phyloP scores from a whole-genome alignment of 192 early-diverging fungal species.

The Endogone sp. region DNA sequence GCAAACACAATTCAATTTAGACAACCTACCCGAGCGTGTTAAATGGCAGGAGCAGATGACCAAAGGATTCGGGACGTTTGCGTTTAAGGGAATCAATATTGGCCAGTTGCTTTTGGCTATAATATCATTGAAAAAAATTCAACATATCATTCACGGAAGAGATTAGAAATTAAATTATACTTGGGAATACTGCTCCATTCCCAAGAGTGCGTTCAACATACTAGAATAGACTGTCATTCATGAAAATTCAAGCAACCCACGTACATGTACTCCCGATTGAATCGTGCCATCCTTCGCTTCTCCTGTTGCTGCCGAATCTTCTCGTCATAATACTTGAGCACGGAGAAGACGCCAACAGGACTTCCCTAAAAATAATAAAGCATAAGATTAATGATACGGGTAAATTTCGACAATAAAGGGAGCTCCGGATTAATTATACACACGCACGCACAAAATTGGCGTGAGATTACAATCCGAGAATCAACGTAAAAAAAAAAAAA shows the following conservation, averaged over 20 bases:
- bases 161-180: no score
- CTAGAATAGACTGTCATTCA: neutral
- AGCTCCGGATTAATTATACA: neutral
- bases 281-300: neutral
- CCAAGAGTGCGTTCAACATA: neutral
- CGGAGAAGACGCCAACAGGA: conserved; percentile 21
- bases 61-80: conserved; percentile 45
- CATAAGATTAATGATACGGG: neutral
- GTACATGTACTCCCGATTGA: conserved; percentile 31
- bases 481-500: neutral
- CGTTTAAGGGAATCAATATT: conserved; percentile 17
- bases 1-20: neutral
- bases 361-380: neutral
- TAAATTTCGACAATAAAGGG: neutral
- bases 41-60: conserved; percentile 44
- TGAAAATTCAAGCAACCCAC: neutral
- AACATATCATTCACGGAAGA: neutral
- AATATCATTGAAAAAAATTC: neutral
- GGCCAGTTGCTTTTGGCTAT: conserved; percentile 26
- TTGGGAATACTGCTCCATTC: no score
- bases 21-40: conserved; percentile 45
- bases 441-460: neutral
- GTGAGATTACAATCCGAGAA: neutral
- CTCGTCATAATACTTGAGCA: conserved; percentile 32
- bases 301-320: conserved; percentile 27